phyloP scores from a whole-genome alignment of 345 rosid species.

The Melastoma malabathricum region DNA sequence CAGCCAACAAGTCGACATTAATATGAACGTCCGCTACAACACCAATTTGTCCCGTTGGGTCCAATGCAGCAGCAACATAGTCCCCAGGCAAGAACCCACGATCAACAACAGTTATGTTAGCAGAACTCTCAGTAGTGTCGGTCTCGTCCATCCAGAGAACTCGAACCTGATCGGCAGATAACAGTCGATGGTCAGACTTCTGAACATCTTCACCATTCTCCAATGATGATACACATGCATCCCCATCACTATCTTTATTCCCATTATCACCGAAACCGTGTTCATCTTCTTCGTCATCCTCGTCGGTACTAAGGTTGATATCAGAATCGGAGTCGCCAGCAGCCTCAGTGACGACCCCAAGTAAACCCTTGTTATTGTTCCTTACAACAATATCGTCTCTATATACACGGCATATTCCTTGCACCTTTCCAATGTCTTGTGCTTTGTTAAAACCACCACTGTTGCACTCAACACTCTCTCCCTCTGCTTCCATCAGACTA shows the following conservation, averaged over 20 bases:
- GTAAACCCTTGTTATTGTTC: slow-evolving; percentile 32
- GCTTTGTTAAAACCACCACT: slow-evolving; percentile 5
- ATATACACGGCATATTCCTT: slow-evolving; percentile 37
- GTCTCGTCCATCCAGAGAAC: slow-evolving; percentile 79
- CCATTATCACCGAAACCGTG: slow-evolving; percentile 10
- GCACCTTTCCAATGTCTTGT: slow-evolving; percentile 16
- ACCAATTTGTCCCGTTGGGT: slow-evolving; percentile 90
- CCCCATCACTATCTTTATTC: slow-evolving; percentile 15
- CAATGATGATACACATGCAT: slow-evolving; percentile 1
- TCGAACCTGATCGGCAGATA: slow-evolving; percentile 69
- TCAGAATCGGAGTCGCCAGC: slow-evolving; percentile 95
- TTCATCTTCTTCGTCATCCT: slow-evolving; percentile 28
- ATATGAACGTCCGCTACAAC: slow-evolving; percentile 66
- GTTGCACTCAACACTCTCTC: no score
- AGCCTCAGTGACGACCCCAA: slow-evolving; percentile 85
- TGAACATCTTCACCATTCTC: slow-evolving; percentile 21
- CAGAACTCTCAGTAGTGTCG: slow-evolving; percentile 50
- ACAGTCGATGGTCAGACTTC: slow-evolving; percentile 29
- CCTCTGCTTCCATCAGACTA: no score
- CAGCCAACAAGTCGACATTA: slow-evolving; percentile 59
- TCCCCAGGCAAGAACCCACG: slow-evolving; percentile 91
- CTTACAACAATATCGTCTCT: slow-evolving; percentile 64
- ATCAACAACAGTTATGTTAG: slow-evolving; percentile 56
- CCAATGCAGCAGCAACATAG: slow-evolving; percentile 66
- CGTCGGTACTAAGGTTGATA: slow-evolving; percentile 47